Conservation (phyloP, 345 rosid species). For the Lenwebbia sp. region DNA sequence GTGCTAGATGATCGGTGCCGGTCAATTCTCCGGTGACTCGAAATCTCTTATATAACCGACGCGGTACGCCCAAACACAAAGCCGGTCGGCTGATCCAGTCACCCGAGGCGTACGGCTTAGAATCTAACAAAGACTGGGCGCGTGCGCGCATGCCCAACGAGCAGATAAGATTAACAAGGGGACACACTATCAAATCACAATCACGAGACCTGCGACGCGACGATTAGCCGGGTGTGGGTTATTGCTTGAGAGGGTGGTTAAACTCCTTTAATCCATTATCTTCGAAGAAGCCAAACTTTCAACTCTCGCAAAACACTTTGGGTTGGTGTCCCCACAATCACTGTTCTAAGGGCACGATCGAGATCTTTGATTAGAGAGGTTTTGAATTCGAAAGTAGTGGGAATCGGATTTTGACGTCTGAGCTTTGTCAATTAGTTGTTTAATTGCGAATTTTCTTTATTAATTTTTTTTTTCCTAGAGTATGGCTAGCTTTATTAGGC, state of each 20-base stretch:
- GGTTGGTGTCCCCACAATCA: not conserved
- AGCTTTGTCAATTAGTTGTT: not conserved
- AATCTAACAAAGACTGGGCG: not conserved
- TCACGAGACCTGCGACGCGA: too few species aligned
- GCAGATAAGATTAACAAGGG: not conserved
- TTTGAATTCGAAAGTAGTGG: not conserved
- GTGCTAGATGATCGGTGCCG: not conserved
- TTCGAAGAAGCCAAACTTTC: not conserved
- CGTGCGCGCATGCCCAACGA: not conserved
- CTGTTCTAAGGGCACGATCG: not conserved
- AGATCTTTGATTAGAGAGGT: not conserved
- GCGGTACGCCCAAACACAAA: fast-evolving
- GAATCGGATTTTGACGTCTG: not conserved
- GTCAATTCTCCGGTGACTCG: not conserved
- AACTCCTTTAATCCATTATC: not conserved
- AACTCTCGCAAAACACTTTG: not conserved
- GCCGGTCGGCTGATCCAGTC: not conserved
- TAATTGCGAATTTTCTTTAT: not conserved
- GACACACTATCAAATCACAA: not conserved
- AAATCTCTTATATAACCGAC: not conserved
- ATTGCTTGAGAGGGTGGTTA: not conserved
- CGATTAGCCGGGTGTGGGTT: not conserved
- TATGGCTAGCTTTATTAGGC: not conserved
- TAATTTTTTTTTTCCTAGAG: not conserved
- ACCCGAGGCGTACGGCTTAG: not conserved